Percentiles rank a stretch among this genome's conserved stretches.
Evolutionary conservation across 768 basidiomycete species (phyloP).

Genomic region (Leccinum imitatum): DNA sequence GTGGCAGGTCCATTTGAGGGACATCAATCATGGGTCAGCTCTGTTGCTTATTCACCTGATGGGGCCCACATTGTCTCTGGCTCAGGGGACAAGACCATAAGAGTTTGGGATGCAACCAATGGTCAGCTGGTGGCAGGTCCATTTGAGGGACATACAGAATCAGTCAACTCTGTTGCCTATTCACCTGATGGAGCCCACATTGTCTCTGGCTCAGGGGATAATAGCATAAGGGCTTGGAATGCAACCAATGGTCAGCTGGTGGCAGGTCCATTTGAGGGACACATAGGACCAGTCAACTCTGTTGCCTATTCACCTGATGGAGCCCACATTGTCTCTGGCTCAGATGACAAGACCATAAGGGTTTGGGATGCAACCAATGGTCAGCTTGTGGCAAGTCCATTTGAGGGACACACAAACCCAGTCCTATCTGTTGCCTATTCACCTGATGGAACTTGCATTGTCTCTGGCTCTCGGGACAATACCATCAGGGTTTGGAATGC

Average conservation of each 20-base stretch:
- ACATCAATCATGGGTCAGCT: too few species aligned
- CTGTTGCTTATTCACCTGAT: too few species aligned
- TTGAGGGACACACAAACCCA: not conserved
- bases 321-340: not conserved
- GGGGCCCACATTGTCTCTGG: too few species aligned
- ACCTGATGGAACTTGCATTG: not conserved
- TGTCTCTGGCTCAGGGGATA: not conserved
- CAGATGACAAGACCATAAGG: rapidly evolving
- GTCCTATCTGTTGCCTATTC: not conserved
- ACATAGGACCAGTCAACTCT: not conserved
- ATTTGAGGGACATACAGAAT: not conserved
- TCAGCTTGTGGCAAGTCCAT: not conserved
- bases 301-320: not conserved
- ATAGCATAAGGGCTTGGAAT: not conserved
- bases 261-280: not conserved
- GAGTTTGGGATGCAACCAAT: not conserved
- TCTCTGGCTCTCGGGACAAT: not conserved
- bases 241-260: not conserved
- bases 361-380: not conserved
- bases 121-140: not conserved
- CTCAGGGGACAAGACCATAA: not conserved
- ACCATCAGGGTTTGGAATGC: not conserved
- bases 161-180: not conserved
- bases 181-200: not conserved
- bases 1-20: too few species aligned